These are phyloP conservation scores for Eruca vesicaria DNA, from an alignment of 441 rosid species.

Conservation along the genomic window DNA sequence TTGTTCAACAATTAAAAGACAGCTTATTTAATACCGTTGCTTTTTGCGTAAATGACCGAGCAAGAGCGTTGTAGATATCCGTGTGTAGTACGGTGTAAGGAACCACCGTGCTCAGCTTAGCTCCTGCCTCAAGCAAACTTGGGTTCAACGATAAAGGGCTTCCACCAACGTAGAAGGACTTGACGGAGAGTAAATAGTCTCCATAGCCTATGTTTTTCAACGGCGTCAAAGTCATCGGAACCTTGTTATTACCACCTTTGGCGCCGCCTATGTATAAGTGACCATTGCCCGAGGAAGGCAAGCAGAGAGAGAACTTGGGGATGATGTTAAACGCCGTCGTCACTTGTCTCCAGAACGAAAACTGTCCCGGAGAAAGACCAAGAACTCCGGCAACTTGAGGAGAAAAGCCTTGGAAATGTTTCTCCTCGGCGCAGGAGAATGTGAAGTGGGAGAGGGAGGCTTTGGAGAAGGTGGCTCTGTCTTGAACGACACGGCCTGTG, in stretches of 20 bases:
- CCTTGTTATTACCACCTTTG: neutral
- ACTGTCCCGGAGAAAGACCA: constrained; percentile 8
- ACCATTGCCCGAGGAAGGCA: constrained; percentile 27
- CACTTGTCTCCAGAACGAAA: constrained; percentile 20
- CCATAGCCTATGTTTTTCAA: neutral
- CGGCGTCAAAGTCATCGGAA: constrained; percentile 1
- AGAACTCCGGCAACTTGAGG: constrained; percentile 25
- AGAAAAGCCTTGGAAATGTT: neutral
- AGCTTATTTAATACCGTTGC: constrained; percentile 10
- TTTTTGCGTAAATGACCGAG: constrained; percentile 1
- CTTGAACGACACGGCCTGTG: constrained; percentile 22
- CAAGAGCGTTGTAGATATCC: constrained; percentile 17
- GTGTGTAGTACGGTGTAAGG: constrained; percentile 17
- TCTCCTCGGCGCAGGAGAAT: constrained; percentile 19
- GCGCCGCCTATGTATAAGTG: constrained; percentile 17
- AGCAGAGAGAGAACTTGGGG: constrained; percentile 24
- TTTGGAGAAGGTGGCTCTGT: neutral
- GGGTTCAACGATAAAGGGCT: neutral
- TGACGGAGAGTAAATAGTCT: neutral
- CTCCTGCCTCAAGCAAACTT: neutral
- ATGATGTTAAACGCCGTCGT: constrained; percentile 11
- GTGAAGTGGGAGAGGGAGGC: neutral
- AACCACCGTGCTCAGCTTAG: constrained; percentile 23
- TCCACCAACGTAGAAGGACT: constrained; percentile 14
- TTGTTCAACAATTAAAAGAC: neutral